These are phyloP conservation scores for Martiniozyma abietophila DNA, from an alignment of 805 yeast species.

Conservation along the genomic window DNA sequence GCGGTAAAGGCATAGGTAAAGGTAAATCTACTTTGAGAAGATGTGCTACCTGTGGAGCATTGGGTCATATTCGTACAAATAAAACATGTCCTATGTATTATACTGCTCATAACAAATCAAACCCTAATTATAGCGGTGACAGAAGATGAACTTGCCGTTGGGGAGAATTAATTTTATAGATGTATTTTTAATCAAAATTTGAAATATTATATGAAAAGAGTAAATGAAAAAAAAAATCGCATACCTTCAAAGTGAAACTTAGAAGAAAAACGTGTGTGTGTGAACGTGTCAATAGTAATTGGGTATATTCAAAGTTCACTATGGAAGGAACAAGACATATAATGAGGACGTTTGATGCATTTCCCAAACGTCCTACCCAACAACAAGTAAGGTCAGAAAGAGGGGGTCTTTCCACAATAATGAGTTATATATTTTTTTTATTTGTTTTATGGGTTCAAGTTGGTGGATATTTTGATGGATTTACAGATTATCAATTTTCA, in stretches of 20 bases:
- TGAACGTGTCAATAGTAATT: too few relatives aligned
- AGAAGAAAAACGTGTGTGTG: too few relatives aligned
- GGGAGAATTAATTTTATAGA: too few relatives aligned
- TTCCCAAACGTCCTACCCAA: conserved; percentile 61
- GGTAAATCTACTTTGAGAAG: conserved; percentile 68
- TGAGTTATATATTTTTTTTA: conserved; percentile 52
- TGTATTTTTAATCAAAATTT: too few relatives aligned
- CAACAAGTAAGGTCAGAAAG: conserved; percentile 66
- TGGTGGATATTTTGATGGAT: conserved; percentile 80
- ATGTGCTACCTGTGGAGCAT: conserved; percentile 92
- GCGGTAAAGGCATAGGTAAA: conserved; percentile 66
- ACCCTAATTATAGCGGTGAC: conserved; percentile 26
- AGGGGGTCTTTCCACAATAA: conserved; percentile 66
- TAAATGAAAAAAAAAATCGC: too few relatives aligned
- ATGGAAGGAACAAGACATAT: conserved; percentile 8
- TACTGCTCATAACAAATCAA: conserved; percentile 28
- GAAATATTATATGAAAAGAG: too few relatives aligned
- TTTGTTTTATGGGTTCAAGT: conserved; percentile 76
- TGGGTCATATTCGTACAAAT: conserved; percentile 91
- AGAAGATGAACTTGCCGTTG: too few relatives aligned
- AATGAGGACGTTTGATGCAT: conserved; percentile 57
- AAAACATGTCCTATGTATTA: conserved; percentile 85
- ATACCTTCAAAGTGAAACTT: too few relatives aligned
- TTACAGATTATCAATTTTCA: conserved; percentile 63
- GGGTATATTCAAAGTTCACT: too few relatives aligned